phyloP scores from a whole-genome alignment of 2,329 filamentous ascomycete genomes.

The Hypoxylon sp. region DNA sequence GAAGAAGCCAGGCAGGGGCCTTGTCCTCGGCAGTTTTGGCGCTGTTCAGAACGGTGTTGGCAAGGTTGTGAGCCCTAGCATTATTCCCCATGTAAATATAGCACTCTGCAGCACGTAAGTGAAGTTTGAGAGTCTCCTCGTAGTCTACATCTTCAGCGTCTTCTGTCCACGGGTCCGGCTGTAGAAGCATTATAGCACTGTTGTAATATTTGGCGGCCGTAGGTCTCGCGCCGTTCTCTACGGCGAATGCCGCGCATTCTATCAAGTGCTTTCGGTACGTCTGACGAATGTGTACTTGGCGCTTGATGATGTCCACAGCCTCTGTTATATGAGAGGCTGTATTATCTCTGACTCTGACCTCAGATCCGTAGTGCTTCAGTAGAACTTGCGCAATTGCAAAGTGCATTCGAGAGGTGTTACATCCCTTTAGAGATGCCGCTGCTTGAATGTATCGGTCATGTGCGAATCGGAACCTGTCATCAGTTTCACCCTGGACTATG shows the following conservation, averaged over 20 bases:
- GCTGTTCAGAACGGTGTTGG: slow-evolving; percentile 76
- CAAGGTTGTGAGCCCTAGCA: slow-evolving; percentile 73
- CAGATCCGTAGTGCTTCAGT: slow-evolving; percentile 75
- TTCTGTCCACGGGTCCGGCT: slow-evolving; percentile 82
- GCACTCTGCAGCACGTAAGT: slow-evolving; percentile 84
- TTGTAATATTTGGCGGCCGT: slow-evolving; percentile 87
- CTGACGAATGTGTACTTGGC: slow-evolving; percentile 68
- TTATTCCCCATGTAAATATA: slow-evolving; percentile 83
- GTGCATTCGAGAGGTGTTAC: slow-evolving; percentile 83
- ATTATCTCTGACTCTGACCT: slow-evolving; percentile 75
- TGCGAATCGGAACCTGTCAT: slow-evolving; percentile 88
- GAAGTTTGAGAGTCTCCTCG: slow-evolving; percentile 84
- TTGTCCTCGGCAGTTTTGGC: slow-evolving; percentile 82
- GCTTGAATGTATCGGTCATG: slow-evolving; percentile 90
- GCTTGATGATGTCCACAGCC: slow-evolving; percentile 79
- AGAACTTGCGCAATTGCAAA: slow-evolving; percentile 88
- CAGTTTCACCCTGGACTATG: slow-evolving; percentile 82
- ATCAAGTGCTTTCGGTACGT: slow-evolving; percentile 82
- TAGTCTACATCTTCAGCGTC: slow-evolving; percentile 79
- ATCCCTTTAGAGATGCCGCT: slow-evolving; percentile 76
- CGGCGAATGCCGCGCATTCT: slow-evolving; percentile 81
- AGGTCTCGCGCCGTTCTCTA: slow-evolving; percentile 84
- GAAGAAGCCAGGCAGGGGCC: slow-evolving; percentile 84
- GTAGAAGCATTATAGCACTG: slow-evolving; percentile 81
- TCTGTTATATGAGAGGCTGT: slow-evolving; percentile 86